Percentiles rank a stretch among this genome's conserved stretches.
Evolutionary conservation across 768 basidiomycete genomes (phyloP).

Genomic region (Clathrus columnatus): DNA sequence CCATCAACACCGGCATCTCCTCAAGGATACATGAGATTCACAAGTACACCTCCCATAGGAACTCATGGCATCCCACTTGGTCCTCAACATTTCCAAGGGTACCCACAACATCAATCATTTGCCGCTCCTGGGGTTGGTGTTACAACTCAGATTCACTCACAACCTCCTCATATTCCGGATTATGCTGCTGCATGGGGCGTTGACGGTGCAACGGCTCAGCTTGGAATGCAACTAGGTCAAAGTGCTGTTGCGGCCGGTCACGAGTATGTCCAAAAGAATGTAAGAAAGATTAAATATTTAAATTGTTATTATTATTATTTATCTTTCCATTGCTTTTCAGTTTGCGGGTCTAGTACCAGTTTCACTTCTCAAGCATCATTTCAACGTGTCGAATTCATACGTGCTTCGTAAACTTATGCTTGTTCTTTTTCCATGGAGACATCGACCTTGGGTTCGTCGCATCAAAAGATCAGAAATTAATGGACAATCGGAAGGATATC

Average conservation of each 20-base stretch:
- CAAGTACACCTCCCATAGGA: slow-evolving; percentile 45
- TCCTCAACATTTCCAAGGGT: slow-evolving; percentile 20
- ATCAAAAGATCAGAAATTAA: slow-evolving; percentile 51
- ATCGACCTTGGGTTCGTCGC: slow-evolving; percentile 77
- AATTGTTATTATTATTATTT: slow-evolving; percentile 8
- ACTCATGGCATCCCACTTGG: slow-evolving; percentile 17
- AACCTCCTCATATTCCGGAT: slow-evolving; percentile 36
- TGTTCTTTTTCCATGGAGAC: slow-evolving; percentile 92
- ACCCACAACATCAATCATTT: slow-evolving; percentile 15
- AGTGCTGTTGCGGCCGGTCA: slow-evolving; percentile 90
- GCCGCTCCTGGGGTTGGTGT: slow-evolving; percentile 13
- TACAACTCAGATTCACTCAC: slow-evolving; percentile 14
- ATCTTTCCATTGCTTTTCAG: slow-evolving; percentile 29
- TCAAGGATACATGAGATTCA: slow-evolving; percentile 65
- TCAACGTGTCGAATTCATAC: slow-evolving; percentile 94
- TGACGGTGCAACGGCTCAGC: slow-evolving; percentile 88
- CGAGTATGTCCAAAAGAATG: slow-evolving; percentile 92
- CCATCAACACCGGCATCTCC: slow-evolving; percentile 70
- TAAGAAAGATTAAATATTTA: slow-evolving; percentile 29
- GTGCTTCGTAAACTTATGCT: slow-evolving; percentile 83
- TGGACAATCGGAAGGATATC: slow-evolving; percentile 64
- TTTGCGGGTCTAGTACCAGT: slow-evolving; percentile 74
- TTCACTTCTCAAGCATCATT: slow-evolving; percentile 75
- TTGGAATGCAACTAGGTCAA: slow-evolving; percentile 92
- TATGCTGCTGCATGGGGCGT: slow-evolving; percentile 72